Evolutionary conservation across 2,329 filamentous ascomycete genomes (phyloP).

Genomic region (Trichoderma endophyticum): DNA sequence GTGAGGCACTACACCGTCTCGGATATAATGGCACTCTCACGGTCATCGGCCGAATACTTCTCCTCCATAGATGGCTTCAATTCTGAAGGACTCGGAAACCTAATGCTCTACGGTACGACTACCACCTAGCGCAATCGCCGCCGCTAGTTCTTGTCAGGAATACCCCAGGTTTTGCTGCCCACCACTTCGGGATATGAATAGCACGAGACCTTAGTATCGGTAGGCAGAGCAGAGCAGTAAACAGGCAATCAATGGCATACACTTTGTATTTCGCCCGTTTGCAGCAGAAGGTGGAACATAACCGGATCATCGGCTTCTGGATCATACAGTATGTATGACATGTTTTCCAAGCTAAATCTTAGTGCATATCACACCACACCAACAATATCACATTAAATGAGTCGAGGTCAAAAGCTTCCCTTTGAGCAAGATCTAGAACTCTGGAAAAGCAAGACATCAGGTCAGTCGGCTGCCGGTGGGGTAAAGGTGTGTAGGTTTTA

Average conservation of each 20-base stretch:
- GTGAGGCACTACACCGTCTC: not conserved
- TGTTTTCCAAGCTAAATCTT: not conserved
- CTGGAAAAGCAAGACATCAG: not conserved
- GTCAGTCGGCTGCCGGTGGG: not conserved
- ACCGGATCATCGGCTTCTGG: constrained; percentile 2
- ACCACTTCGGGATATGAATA: constrained; percentile 9
- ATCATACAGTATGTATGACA: not conserved
- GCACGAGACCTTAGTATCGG: not conserved
- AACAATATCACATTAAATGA: not conserved
- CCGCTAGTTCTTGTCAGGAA: not conserved
- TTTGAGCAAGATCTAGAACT: not conserved
- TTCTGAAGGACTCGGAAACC: not conserved
- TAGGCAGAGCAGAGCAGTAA: not conserved
- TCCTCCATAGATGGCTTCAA: not conserved
- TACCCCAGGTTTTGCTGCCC: constrained; percentile 1
- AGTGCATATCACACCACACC: not conserved
- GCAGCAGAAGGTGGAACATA: not conserved
- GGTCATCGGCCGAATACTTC: not conserved
- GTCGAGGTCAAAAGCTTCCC: not conserved
- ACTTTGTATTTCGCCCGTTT: not conserved
- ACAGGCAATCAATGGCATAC: not conserved
- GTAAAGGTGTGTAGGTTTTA: not conserved
- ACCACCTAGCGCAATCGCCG: not conserved
- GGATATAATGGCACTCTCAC: not conserved
- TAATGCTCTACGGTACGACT: not conserved